Percentiles rank a stretch among this genome's conserved stretches.
Conservation (phyloP, 805 yeast species). For the Candida qinlingensis region DNA sequence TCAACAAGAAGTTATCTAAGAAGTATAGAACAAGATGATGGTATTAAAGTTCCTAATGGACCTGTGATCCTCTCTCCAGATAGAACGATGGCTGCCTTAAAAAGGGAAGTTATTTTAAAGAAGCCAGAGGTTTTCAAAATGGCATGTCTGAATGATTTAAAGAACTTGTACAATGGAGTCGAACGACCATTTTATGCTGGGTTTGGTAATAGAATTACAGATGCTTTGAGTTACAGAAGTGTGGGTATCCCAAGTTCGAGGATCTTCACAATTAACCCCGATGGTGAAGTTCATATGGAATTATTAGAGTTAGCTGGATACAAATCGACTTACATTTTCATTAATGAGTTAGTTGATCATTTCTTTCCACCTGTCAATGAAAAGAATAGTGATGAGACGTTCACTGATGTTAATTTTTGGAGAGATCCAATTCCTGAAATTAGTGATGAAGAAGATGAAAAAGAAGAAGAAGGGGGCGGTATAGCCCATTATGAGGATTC, state of each 20-base stretch:
- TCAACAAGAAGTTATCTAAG: slow-evolving; percentile 77
- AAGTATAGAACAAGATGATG: slow-evolving; percentile 67
- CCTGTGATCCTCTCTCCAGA: slow-evolving; percentile 96
- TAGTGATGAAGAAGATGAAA: slow-evolving; percentile 51
- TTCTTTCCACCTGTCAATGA: slow-evolving; percentile 81
- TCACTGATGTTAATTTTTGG: slow-evolving; percentile 90
- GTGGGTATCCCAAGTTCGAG: slow-evolving; percentile 93
- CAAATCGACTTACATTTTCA: slow-evolving; percentile 78
- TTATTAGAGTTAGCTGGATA: slow-evolving; percentile 90
- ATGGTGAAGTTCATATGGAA: slow-evolving; percentile 97
- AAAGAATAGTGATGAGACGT: slow-evolving; percentile 38
- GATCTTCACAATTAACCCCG: slow-evolving; percentile 92
- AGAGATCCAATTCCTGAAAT: slow-evolving; percentile 68
- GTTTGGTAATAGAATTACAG: slow-evolving; percentile 94
- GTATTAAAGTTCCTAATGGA: slow-evolving; percentile 70
- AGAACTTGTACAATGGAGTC: slow-evolving; percentile 49
- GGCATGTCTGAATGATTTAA: slow-evolving; percentile 90
- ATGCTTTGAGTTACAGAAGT: slow-evolving; percentile 88
- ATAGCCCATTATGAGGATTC: slow-evolving; percentile 10
- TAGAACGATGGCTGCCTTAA: slow-evolving; percentile 90
- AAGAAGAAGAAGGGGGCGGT: slow-evolving; percentile 18
- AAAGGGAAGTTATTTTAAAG: slow-evolving; percentile 85
- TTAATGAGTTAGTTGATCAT: slow-evolving; percentile 93
- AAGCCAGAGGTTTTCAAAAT: slow-evolving; percentile 98
- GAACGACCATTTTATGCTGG: slow-evolving; percentile 94